A percentile compares a stretch with the other conserved stretches of the same genome.
These are phyloP conservation scores for Aspergillus novofumigatus DNA, from an alignment of 2,329 filamentous ascomycete species.

Conservation along the genomic window DNA sequence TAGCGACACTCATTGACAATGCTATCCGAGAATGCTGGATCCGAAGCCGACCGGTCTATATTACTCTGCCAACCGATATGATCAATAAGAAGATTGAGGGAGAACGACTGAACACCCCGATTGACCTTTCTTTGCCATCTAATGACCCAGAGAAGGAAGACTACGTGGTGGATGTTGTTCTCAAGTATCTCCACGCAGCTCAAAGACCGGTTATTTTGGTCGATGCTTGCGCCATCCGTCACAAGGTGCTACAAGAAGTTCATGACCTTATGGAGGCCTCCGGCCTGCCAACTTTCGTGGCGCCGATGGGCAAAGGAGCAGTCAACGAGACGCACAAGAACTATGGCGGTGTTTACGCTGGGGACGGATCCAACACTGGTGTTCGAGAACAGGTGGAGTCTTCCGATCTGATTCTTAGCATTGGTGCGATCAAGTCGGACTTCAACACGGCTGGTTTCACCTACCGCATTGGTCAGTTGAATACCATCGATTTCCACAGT, in stretches of 20 bases:
- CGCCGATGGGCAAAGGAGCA: slow-evolving; percentile 84
- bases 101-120: slow-evolving; percentile 62
- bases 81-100: slow-evolving; percentile 72
- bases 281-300: slow-evolving; percentile 75
- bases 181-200: slow-evolving; percentile 68
- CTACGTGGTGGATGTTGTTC: slow-evolving; percentile 75
- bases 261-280: slow-evolving; percentile 69
- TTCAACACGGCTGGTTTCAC: slow-evolving; percentile 67
- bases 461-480: slow-evolving; percentile 72
- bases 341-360: slow-evolving; percentile 81
- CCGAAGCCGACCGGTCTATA: slow-evolving; percentile 73
- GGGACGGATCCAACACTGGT: slow-evolving; percentile 63
- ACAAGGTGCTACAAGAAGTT: slow-evolving; percentile 68
- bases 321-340: slow-evolving; percentile 71
- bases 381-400: slow-evolving; percentile 38
- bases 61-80: slow-evolving; percentile 79
- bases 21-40: slow-evolving; percentile 71
- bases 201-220: slow-evolving; percentile 74
- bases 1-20: slow-evolving; percentile 72
- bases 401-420: slow-evolving; percentile 41
- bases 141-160: slow-evolving; percentile 71
- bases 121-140: slow-evolving; percentile 60
- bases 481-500: slow-evolving; percentile 80
- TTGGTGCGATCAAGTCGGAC: slow-evolving; percentile 44
- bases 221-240: slow-evolving; percentile 77